Evolutionary conservation across 2,329 filamentous ascomycete genomes (phyloP), one percentile per base, ranked within the genome.

Genomic region (Stagonosporopsis tanaceti): DNA sequence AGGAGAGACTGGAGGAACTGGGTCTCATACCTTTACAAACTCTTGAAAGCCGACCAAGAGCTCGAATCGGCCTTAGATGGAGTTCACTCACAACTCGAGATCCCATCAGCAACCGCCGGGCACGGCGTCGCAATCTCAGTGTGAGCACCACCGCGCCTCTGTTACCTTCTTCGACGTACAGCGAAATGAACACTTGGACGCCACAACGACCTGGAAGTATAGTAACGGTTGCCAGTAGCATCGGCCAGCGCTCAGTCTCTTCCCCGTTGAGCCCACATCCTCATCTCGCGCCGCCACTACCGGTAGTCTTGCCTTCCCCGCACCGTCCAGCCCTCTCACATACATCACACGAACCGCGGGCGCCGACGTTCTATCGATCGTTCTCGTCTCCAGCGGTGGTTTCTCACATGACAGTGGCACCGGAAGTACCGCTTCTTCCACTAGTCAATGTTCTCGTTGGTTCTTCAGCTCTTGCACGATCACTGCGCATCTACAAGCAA

Each of bases 151-250:
- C 20, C 24, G 17, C 20, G 2, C 35, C 41, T 15, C 22, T 42
- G 1, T 11, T 14, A 5, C 27, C 15, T 11, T 24, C 17, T 6
- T 25, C 22, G 1, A 25, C 9, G 7, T 0, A 12, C 14, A 35
- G 12, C 6, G 24, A 25, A 9, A 14, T 5, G 4, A 7, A 8
- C 0, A 20, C 25, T 4, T 30, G 5, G 15, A 38, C 53, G 1
- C 47, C 47, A 35, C 37, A 11, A 22, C 22, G 41, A 30, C 53
- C 53, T 15, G 15, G n/a, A 8, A 57, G 53, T 24, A 20, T 22
- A 3, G 6, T 28, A 17, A 42, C 47, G 3, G 42, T 11, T 20
- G 37, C 53, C 4, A 51, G 28, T 15, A 51, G 41, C 15, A 17
- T 30, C 11, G 28, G 8, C n/a, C 25, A 35, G 2, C 52, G 30